Evolutionary conservation across 176 grass and related monocot genomes (phyloP).

Genomic region (Pontederia crassipes): DNA sequence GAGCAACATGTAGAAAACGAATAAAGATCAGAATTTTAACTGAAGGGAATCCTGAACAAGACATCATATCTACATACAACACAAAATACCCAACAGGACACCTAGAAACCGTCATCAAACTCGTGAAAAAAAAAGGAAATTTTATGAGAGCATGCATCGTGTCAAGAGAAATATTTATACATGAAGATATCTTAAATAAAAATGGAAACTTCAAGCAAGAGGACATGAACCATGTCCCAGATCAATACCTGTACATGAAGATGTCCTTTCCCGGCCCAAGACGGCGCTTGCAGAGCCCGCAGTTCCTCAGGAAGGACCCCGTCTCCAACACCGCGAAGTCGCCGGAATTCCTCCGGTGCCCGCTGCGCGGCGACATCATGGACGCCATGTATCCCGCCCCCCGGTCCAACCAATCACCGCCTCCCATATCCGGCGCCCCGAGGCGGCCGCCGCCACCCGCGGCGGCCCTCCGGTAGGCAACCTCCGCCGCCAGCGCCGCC

Average conservation of each 20-base stretch:
- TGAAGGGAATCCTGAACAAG: too few relatives aligned
- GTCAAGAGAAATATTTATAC: not conserved
- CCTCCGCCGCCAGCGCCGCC: not conserved
- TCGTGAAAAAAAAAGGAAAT: not conserved
- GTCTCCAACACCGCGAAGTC: not conserved
- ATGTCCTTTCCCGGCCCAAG: not conserved
- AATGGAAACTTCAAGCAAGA: not conserved
- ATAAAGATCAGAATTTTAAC: too few relatives aligned
- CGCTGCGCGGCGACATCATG: not conserved
- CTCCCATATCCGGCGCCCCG: too few relatives aligned
- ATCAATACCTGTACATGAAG: constrained; percentile 8
- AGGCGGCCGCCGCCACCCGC: too few relatives aligned
- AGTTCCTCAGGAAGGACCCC: not conserved
- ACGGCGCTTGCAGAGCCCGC: constrained; percentile 4
- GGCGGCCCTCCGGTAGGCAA: not conserved
- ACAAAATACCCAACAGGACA: too few relatives aligned
- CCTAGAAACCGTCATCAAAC: too few relatives aligned
- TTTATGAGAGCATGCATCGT: not conserved
- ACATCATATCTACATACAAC: too few relatives aligned
- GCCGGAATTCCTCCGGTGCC: not conserved
- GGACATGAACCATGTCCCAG: not conserved
- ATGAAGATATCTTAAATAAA: not conserved
- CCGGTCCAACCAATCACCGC: too few relatives aligned
- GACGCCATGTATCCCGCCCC: too few relatives aligned
- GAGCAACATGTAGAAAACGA: too few relatives aligned